phyloP scores from a whole-genome alignment of 139 green algal species.

The Chlamydomonas sp. region DNA sequence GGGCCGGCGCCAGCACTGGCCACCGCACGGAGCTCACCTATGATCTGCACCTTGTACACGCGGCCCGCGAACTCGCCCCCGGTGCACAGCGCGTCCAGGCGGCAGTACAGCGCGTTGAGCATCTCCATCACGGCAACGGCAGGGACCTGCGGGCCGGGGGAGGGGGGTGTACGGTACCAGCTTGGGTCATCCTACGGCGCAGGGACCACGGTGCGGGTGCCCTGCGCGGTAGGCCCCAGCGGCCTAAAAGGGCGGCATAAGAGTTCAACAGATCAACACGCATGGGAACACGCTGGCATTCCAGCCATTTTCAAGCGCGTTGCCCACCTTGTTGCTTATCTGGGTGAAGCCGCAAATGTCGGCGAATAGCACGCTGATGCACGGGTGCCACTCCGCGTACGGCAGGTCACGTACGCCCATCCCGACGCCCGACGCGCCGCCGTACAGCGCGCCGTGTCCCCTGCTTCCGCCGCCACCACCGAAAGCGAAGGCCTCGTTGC shows the following conservation, averaged over 20 bases:
- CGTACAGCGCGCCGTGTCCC: not conserved
- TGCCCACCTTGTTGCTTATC: constrained; percentile 17
- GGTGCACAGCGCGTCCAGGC: constrained; percentile 20
- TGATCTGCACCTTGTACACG: constrained; percentile 39
- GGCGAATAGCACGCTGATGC: constrained; percentile 19
- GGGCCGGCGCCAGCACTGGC: too few species aligned
- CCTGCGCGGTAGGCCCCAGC: not conserved
- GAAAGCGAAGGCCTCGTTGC: not conserved
- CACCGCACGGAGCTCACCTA: not conserved
- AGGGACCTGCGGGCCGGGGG: not conserved
- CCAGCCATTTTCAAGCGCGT: not conserved
- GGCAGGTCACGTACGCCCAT: not conserved
- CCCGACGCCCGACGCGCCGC: not conserved
- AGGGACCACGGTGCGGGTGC: not conserved
- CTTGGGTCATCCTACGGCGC: not conserved
- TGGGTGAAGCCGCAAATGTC: constrained; percentile 19
- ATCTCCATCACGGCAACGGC: constrained; percentile 30
- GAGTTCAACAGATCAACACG: not conserved
- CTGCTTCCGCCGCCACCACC: not conserved
- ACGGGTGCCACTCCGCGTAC: constrained; percentile 27
- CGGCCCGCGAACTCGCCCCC: too few species aligned
- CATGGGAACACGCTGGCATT: not conserved
- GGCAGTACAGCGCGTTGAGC: constrained; percentile 34
- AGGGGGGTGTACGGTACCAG: not conserved
- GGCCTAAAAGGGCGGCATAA: not conserved